These are phyloP conservation scores for Castanospermum australe DNA, from an alignment of 306 rosid species.

Conservation along the genomic window DNA sequence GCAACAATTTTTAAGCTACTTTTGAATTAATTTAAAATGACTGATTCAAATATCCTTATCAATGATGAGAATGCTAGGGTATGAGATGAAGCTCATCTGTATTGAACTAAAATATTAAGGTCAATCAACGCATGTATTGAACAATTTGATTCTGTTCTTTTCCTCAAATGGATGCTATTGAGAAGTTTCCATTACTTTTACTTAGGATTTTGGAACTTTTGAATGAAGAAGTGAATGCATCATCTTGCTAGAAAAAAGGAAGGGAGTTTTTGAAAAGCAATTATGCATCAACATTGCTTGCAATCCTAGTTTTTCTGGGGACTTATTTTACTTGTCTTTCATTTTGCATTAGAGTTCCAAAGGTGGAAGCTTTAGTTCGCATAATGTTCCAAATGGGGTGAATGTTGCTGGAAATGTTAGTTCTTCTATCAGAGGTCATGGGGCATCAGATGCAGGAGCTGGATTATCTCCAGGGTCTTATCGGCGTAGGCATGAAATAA, in stretches of 20 bases:
- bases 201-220: neutral
- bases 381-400: slow-evolving; percentile 46
- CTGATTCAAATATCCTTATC: neutral
- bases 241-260: neutral
- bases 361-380: slow-evolving; percentile 45
- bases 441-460: slow-evolving; percentile 61
- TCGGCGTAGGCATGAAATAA: slow-evolving; percentile 84
- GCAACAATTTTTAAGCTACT: neutral
- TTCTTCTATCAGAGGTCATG: slow-evolving; percentile 47
- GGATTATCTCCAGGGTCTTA: slow-evolving; percentile 74
- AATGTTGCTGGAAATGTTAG: slow-evolving; percentile 49
- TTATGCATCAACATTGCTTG: neutral
- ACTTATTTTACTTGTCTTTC: slow-evolving; percentile 1
- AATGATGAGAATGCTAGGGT: neutral
- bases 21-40: neutral
- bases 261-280: neutral
- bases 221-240: neutral
- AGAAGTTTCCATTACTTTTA: neutral
- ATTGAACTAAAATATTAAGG: neutral
- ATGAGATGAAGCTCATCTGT: neutral
- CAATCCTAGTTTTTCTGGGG: neutral
- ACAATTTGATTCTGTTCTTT: neutral
- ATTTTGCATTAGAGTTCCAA: slow-evolving; percentile 58
- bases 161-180: slow-evolving; percentile 5
- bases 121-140: neutral